Evolutionary conservation across 108 stramenopile genomes (phyloP), one percentile per base, ranked within the genome.

Genomic region (Pelagomonas calceolata): DNA sequence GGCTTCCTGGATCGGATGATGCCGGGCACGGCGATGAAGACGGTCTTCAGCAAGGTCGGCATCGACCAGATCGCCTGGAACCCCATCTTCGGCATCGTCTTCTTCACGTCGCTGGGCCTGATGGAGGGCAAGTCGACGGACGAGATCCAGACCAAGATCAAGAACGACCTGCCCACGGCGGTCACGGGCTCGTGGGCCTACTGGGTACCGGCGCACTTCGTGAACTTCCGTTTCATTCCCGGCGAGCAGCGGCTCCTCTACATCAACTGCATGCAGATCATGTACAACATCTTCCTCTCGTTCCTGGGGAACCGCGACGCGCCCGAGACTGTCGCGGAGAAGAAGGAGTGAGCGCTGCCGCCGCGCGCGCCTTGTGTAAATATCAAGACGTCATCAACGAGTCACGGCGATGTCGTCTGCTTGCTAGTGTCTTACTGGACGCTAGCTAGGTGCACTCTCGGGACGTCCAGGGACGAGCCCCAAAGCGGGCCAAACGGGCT

Each of bases 261-360:
- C 90, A 95, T 94, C 82, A 95, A 94, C 85, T 87, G 86, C 36
- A 93, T 94, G 75, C 93, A 94, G 79, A 92, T 94, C 72, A 91
- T 90, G 66, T 94, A 91, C 88, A 94, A 94, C 73, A 83, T 91
- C n/a, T 94, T 94, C 82, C 82, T 94, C 76, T 89, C 87, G 75
- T 90, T 94, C 88, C 84, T 94, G 65, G 93, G 89, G 68, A 94
- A 94, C 86, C 91, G 89, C 82, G 76, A 81, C 39, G 39, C 39
- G 39, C 39, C 39, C 39, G 12, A 43, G 39, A n/a, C n/a, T n/a
- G n/a, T n/a, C n/a, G n/a, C n/a, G n/a, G n/a, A n/a, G n/a, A n/a
- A n/a, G n/a, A n/a, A n/a, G n/a, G n/a, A n/a, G n/a, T n/a, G n/a
- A n/a, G n/a, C n/a, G n/a, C n/a, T n/a, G n/a, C n/a, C n/a, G n/a